phyloP scores from a whole-genome alignment of 2,329 filamentous ascomycete genomes.

The Aspergillus latus region DNA sequence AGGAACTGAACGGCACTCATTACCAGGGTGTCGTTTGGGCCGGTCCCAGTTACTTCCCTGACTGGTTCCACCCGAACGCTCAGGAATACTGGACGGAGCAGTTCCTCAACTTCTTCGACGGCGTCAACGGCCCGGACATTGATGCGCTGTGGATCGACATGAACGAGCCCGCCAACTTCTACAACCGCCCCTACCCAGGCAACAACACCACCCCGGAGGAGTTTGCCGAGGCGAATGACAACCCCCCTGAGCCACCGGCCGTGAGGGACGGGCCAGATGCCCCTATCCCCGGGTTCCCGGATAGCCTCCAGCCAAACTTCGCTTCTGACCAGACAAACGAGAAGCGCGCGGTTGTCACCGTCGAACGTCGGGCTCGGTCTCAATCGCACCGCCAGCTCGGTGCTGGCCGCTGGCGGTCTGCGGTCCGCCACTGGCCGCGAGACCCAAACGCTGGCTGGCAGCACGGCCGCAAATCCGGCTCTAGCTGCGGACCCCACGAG shows the following conservation, averaged over 20 bases:
- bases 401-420: background rate
- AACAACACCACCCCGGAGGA: conserved; percentile 48
- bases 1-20: conserved; percentile 53
- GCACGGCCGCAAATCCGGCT: background rate
- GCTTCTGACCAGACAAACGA: conserved; percentile 13
- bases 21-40: conserved; percentile 73
- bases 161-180: conserved; percentile 58
- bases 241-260: conserved; percentile 62
- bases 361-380: conserved; percentile 1
- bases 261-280: conserved; percentile 62
- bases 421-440: background rate
- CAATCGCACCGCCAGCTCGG: background rate
- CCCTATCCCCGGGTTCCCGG: conserved; percentile 67
- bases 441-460: background rate
- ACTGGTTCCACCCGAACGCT: conserved; percentile 71
- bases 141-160: conserved; percentile 78
- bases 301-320: conserved; percentile 61
- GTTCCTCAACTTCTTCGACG: conserved; percentile 64
- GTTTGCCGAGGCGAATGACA: conserved; percentile 47
- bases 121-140: conserved; percentile 66
- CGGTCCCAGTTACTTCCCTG: conserved; percentile 69
- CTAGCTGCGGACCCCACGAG: background rate
- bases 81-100: conserved; percentile 69
- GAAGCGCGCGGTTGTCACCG: background rate
- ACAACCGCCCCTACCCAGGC: conserved; percentile 50